Conservation (phyloP, 129 eudicot species). For the Gnaphalium uliginosum region DNA sequence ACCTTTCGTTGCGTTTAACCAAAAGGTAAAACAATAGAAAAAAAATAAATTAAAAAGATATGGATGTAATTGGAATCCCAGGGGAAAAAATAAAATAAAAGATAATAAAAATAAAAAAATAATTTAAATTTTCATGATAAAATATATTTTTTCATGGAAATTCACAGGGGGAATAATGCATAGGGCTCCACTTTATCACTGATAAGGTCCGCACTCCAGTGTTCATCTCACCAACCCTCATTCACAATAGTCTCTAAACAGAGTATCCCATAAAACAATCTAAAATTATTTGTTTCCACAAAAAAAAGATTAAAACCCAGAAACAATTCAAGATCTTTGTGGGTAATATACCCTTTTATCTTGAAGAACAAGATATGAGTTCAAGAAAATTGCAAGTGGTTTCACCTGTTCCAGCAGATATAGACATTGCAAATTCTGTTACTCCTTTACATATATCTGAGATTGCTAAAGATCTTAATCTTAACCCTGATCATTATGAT, state of each 20-base stretch:
- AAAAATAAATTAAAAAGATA: not conserved
- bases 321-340: constrained; percentile 19
- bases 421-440: constrained; percentile 92
- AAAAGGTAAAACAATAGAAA: not conserved
- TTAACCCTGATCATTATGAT: constrained; percentile 76
- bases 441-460: constrained; percentile 80
- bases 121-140: not conserved
- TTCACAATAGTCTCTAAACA: constrained; percentile 13
- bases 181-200: constrained; percentile 18
- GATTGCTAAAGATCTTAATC: constrained; percentile 81
- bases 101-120: not conserved
- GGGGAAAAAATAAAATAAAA: not conserved
- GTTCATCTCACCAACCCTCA: constrained; percentile 12
- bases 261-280: constrained; percentile 11
- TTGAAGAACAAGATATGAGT: constrained; percentile 35
- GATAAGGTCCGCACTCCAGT: constrained; percentile 38
- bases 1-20: not conserved
- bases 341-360: not conserved
- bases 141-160: not conserved
- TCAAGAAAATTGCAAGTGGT: constrained; percentile 71
- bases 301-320: constrained; percentile 11
- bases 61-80: not conserved
- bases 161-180: no score
- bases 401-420: constrained; percentile 96
- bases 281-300: not conserved